Evolutionary conservation across 176 grass and related monocot species (phyloP).

Genomic region (Pontederia paniculata): DNA sequence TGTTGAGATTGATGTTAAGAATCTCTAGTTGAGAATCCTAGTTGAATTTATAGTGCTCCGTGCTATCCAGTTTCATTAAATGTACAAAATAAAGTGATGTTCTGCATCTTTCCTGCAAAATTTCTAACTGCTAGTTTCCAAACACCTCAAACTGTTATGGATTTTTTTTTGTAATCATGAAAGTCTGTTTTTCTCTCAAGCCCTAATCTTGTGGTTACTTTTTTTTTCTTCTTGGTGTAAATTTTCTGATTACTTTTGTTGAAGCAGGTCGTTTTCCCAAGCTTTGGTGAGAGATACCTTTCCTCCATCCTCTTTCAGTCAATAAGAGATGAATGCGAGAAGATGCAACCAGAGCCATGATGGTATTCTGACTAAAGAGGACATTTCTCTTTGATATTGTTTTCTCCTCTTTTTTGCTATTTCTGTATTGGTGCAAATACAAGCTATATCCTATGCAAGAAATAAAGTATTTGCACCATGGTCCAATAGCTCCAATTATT

Average conservation of each 20-base stretch:
- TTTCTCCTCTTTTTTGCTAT: not conserved
- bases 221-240: not conserved
- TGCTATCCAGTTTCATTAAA: too few species aligned
- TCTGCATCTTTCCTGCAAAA: too few species aligned
- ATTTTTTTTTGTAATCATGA: too few species aligned
- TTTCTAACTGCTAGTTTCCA: too few species aligned
- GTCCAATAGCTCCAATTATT: not conserved
- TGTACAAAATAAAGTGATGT: too few species aligned
- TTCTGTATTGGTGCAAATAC: not conserved
- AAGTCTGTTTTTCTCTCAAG: not conserved
- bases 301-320: conserved; percentile 74
- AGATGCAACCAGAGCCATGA: conserved; percentile 86
- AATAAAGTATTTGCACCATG: not conserved
- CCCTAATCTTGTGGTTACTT: not conserved
- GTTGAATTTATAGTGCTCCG: too few species aligned
- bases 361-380: not conserved
- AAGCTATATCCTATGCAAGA: not conserved
- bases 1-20: too few species aligned
- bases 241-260: not conserved
- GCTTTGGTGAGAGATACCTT: conserved; percentile 95
- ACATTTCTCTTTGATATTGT: not conserved
- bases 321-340: conserved; percentile 73
- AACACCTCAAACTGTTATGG: too few species aligned
- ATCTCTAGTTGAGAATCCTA: too few species aligned
- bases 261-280: conserved; percentile 71